These are phyloP conservation scores for Chlorella vulgaris DNA, from an alignment of 139 green algal genomes.

Conservation along the genomic window DNA sequence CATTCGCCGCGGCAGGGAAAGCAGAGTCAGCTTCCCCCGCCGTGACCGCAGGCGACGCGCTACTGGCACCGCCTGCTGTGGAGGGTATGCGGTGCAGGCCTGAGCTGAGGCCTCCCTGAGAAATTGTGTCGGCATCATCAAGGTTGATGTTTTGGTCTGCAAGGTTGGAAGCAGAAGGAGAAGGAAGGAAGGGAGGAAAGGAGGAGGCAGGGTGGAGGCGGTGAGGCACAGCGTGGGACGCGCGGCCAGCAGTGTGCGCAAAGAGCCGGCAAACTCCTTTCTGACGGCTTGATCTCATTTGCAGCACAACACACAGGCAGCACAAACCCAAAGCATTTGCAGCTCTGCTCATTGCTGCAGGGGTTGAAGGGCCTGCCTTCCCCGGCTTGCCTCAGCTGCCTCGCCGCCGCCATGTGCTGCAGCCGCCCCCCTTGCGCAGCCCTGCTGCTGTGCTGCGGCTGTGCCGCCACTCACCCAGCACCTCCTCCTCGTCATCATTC, in stretches of 20 bases:
- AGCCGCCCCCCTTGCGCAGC: conserved; percentile 4
- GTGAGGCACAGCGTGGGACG: no score
- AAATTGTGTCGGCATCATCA: conserved; percentile 3
- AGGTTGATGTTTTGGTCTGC: conserved; percentile 29
- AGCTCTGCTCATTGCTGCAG: neutral
- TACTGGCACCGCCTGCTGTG: neutral
- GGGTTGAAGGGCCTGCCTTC: neutral
- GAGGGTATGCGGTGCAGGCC: conserved; percentile 21
- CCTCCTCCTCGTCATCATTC: conserved; percentile 46
- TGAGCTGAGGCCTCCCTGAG: neutral
- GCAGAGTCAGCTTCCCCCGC: neutral
- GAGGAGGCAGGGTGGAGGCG: no score
- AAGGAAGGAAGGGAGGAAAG: no score
- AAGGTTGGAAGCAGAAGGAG: neutral
- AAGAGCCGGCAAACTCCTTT: neutral
- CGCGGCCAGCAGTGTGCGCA: no score
- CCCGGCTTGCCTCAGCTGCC: neutral
- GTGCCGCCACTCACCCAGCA: conserved; percentile 43
- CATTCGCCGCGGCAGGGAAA: neutral
- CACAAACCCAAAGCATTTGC: neutral
- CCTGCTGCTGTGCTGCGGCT: no score
- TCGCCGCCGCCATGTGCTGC: neutral
- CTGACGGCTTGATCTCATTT: neutral
- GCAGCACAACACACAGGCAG: neutral
- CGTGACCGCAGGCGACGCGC: no score